These are phyloP conservation scores for Marasmius fiardii DNA, from an alignment of 1,284 basidiomycete genomes.

Conservation along the genomic window DNA sequence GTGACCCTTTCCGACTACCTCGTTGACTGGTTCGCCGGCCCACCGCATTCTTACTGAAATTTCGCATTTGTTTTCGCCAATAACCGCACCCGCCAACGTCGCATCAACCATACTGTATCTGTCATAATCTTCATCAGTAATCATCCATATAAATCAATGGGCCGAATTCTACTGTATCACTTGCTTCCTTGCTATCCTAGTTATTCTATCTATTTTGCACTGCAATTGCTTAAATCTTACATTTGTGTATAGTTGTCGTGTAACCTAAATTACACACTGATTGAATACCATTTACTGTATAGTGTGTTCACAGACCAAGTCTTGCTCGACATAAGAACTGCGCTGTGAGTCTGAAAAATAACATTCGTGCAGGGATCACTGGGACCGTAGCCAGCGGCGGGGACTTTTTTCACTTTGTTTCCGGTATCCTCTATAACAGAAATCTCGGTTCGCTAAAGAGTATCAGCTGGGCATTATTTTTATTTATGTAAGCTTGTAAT, in stretches of 20 bases:
- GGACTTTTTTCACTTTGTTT: too few species aligned
- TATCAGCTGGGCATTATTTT: too few species aligned
- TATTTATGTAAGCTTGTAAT: too few species aligned
- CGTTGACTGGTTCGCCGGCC: background rate
- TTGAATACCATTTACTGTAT: background rate
- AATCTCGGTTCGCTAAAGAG: too few species aligned
- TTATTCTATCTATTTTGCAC: background rate
- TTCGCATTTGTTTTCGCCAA: slow-evolving; percentile 1
- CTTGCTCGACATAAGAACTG: too few species aligned
- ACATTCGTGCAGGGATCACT: too few species aligned
- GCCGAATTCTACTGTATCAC: background rate
- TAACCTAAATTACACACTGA: background rate
- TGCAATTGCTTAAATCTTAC: background rate
- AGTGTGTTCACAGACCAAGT: too few species aligned
- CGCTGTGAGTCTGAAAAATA: too few species aligned
- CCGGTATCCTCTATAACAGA: too few species aligned
- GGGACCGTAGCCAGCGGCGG: too few species aligned
- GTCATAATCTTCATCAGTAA: background rate
- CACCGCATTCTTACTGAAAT: background rate
- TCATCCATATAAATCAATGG: background rate
- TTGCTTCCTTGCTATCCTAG: slow-evolving; percentile 2
- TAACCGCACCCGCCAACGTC: background rate
- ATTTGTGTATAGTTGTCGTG: background rate
- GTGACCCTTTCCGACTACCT: slow-evolving; percentile 5
- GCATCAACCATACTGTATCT: background rate